Evolutionary conservation across 1,284 basidiomycete species (phyloP).

Genomic region (Cystobasidium pallidum): DNA sequence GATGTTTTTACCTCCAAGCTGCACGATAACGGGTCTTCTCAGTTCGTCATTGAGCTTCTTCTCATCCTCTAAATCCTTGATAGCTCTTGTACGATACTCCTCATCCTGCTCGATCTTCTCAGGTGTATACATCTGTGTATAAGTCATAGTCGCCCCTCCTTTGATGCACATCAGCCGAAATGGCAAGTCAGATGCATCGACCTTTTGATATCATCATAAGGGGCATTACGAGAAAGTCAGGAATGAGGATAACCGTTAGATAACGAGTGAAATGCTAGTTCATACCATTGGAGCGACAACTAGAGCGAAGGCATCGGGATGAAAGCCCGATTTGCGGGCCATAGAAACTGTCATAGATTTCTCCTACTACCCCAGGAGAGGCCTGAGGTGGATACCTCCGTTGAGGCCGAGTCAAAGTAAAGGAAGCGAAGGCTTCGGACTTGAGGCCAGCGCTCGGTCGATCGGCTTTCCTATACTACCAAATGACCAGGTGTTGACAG

Average conservation of each 20-base stretch:
- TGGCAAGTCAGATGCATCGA: constrained; percentile 33
- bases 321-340: neutral
- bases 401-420: too few relatives aligned
- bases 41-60: neutral
- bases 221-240: neutral
- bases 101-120: constrained; percentile 21
- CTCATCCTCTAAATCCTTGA: constrained; percentile 24
- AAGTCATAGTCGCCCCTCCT: constrained; percentile 32
- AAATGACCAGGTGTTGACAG: neutral
- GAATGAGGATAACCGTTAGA: too few relatives aligned
- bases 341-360: too few relatives aligned
- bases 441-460: neutral
- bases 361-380: too few relatives aligned
- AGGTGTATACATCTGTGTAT: constrained; percentile 32
- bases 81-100: constrained; percentile 20
- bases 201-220: constrained; percentile 7
- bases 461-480: neutral
- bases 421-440: neutral
- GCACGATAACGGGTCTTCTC: constrained; percentile 25
- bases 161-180: constrained; percentile 36
- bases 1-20: constrained; percentile 30
- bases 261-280: neutral
- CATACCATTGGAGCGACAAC: constrained; percentile 34
- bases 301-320: neutral
- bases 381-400: too few relatives aligned